A percentile compares a stretch with the other conserved stretches of the same genome.
These are phyloP conservation scores for Schoenoplectus triqueter DNA, from an alignment of 202 grass and related monocot species.

Conservation along the genomic window DNA sequence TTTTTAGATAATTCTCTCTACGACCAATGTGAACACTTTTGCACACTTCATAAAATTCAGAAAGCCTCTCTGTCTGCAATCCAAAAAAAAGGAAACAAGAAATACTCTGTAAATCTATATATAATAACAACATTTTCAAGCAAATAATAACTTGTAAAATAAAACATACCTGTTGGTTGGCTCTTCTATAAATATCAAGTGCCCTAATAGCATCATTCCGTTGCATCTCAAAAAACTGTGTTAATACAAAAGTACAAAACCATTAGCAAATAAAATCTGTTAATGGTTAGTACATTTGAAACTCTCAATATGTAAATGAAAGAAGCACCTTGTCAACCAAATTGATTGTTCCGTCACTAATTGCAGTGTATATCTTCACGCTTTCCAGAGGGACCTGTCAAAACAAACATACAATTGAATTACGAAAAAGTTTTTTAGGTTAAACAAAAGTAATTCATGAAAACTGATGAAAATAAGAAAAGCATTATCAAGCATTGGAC, in stretches of 20 bases:
- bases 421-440: conserved; percentile 34
- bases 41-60: conserved; percentile 78
- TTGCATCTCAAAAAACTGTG: conserved; percentile 97
- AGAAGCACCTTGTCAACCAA: conserved; percentile 85
- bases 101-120: conserved; percentile 15
- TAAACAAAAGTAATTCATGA: conserved; percentile 4
- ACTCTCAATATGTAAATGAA: not conserved
- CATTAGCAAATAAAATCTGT: conserved; percentile 30
- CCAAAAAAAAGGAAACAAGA: not conserved
- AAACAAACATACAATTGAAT: conserved; percentile 47
- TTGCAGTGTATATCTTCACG: conserved; percentile 76
- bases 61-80: conserved; percentile 70
- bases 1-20: conserved; percentile 65
- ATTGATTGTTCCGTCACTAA: conserved; percentile 89
- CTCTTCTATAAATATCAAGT: conserved; percentile 84
- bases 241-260: conserved; percentile 25
- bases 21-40: conserved; percentile 77
- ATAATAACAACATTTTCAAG: conserved; percentile 27
- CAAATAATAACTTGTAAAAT: not conserved
- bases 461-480: conserved; percentile 22
- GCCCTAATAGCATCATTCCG: conserved; percentile 81
- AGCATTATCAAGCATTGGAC: not conserved
- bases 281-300: conserved; percentile 22
- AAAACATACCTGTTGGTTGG: conserved; percentile 66
- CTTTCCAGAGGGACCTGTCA: conserved; percentile 86